Percentiles rank a stretch among this genome's conserved stretches.
These are phyloP conservation scores for Aspergillus mulundensis DNA, from an alignment of 495 filamentous ascomycete species.

Conservation along the genomic window DNA sequence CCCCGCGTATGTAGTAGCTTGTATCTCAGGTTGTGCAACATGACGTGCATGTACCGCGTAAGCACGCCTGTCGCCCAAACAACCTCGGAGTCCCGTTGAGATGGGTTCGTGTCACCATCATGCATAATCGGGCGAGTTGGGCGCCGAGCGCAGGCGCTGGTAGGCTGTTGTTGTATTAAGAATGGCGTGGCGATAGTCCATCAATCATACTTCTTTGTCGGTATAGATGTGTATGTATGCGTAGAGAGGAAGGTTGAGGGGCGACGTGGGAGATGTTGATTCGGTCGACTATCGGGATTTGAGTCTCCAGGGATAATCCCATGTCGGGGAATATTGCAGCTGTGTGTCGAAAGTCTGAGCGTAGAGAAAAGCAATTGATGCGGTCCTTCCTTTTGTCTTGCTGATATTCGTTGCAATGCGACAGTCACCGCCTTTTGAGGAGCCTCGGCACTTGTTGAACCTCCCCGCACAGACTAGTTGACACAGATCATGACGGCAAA, in stretches of 20 bases:
- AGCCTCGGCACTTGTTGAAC: background rate
- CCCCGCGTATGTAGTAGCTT: background rate
- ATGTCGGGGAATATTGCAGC: background rate
- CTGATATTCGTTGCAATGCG: background rate
- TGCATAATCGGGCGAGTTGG: background rate
- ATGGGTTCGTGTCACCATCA: constrained; percentile 1
- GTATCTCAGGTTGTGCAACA: background rate
- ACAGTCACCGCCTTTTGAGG: background rate
- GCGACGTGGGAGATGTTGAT: background rate
- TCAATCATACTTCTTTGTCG: background rate
- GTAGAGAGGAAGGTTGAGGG: background rate
- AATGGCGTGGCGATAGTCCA: background rate
- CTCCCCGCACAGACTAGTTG: constrained; percentile 19
- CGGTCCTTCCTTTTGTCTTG: background rate
- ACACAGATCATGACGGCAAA: constrained; percentile 41
- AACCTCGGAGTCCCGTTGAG: background rate
- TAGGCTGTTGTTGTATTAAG: background rate
- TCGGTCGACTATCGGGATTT: background rate
- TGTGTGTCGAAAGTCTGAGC: background rate
- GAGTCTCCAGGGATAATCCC: background rate
- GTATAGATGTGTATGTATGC: background rate
- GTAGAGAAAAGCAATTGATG: background rate
- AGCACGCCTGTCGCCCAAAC: background rate
- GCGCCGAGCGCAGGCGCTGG: background rate
- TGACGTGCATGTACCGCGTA: background rate